phyloP scores from a whole-genome alignment of 2,329 filamentous ascomycete species.

The Malbranchea zuffiana region DNA sequence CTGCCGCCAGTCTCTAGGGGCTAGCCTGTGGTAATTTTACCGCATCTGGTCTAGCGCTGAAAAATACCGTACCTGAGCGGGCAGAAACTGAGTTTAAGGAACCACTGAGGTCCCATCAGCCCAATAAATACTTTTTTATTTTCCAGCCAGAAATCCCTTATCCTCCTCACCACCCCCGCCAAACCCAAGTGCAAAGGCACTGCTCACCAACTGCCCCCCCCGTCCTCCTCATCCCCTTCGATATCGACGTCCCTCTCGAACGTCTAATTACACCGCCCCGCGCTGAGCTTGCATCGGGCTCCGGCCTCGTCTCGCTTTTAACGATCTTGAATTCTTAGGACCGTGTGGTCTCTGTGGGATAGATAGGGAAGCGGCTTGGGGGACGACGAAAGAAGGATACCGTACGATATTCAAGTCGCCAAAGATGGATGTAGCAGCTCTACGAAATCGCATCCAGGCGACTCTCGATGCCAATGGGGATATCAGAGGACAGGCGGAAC shows the following conservation, averaged over 20 bases:
- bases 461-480: slow-evolving; percentile 54
- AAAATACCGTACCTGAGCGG: slow-evolving; percentile 10
- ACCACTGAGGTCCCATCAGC: no score
- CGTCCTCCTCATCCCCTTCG: no score
- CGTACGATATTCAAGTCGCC: slow-evolving; percentile 20
- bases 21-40: no score
- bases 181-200: no score
- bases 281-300: slow-evolving; percentile 5
- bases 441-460: slow-evolving; percentile 53
- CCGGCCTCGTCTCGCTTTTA: background rate
- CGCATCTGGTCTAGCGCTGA: no score
- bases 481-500: slow-evolving; percentile 51
- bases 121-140: no score
- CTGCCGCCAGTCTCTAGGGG: no score
- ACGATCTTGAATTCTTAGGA: background rate
- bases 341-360: background rate
- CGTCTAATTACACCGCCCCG: slow-evolving; percentile 4
- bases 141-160: no score
- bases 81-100: slow-evolving; percentile 6
- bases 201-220: no score
- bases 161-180: no score
- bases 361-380: no score
- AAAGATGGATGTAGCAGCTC: slow-evolving; percentile 50
- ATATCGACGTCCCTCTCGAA: slow-evolving; percentile 3
- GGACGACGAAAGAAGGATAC: no score